Percentiles rank a stretch among this genome's conserved stretches.
These are phyloP conservation scores for Chlorella ohadii DNA, from an alignment of 139 green algal genomes.

Conservation along the genomic window DNA sequence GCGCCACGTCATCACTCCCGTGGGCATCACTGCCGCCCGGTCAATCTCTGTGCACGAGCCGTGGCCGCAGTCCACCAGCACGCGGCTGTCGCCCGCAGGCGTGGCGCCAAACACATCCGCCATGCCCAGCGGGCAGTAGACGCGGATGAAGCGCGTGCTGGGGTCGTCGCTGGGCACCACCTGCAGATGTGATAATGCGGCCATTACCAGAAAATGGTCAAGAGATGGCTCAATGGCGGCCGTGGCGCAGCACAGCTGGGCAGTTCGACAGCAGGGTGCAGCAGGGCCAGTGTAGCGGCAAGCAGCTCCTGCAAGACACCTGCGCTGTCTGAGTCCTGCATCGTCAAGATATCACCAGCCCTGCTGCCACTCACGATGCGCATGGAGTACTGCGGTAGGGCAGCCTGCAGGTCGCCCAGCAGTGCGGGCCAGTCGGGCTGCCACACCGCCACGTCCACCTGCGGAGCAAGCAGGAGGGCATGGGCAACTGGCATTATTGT, in stretches of 20 bases:
- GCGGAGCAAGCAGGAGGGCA: no score
- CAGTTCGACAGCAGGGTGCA: no score
- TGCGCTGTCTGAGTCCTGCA: no score
- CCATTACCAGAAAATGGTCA: no score
- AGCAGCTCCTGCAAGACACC: no score
- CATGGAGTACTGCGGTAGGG: constrained; percentile 37
- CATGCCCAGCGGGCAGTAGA: constrained; percentile 54
- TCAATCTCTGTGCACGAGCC: constrained; percentile 42
- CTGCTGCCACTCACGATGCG: neutral
- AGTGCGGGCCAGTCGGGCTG: constrained; percentile 53
- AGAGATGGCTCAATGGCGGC: no score
- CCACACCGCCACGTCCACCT: constrained; percentile 54
- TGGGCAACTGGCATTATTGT: no score
- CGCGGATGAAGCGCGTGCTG: constrained; percentile 40
- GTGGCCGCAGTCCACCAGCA: constrained; percentile 41
- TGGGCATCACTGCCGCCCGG: constrained; percentile 34
- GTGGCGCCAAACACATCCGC: constrained; percentile 44
- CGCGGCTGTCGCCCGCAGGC: neutral
- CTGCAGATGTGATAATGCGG: no score
- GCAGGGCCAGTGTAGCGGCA: no score
- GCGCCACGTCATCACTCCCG: constrained; percentile 9
- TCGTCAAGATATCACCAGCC: no score
- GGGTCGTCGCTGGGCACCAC: constrained; percentile 49
- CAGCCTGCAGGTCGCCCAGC: constrained; percentile 13
- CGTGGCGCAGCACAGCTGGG: no score